Evolutionary conservation across 208 protist species (phyloP).

Genomic region (Crithidia bombi): DNA sequence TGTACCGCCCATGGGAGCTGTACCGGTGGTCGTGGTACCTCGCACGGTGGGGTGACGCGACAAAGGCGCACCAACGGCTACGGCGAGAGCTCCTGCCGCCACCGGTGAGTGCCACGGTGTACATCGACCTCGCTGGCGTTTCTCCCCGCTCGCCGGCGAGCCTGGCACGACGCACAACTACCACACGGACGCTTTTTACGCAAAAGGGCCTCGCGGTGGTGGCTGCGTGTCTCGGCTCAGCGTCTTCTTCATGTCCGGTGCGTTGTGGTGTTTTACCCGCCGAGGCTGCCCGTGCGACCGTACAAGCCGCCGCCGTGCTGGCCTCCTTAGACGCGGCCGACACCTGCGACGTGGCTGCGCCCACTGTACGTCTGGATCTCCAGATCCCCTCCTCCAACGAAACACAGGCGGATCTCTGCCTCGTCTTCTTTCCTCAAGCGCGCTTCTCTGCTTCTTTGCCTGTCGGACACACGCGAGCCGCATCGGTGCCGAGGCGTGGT

Average conservation of each 20-base stretch:
- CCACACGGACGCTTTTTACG: background rate
- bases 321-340: background rate
- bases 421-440: background rate
- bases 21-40: conserved; percentile 15
- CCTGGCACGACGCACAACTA: background rate
- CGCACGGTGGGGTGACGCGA: conserved; percentile 12
- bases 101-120: conserved; percentile 19
- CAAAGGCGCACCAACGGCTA: conserved; percentile 24
- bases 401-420: background rate
- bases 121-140: conserved; percentile 24
- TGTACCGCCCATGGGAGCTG: conserved; percentile 12
- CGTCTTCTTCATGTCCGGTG: background rate
- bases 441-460: background rate
- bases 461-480: background rate
- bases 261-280: background rate
- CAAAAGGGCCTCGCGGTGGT: background rate
- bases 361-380: conserved; percentile 17
- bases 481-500: background rate
- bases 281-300: conserved; percentile 3
- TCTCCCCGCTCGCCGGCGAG: background rate
- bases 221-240: background rate
- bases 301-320: background rate
- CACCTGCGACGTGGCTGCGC: background rate
- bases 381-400: background rate
- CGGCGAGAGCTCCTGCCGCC: conserved; percentile 23